Evolutionary conservation across 2,329 filamentous ascomycete species (phyloP), one percentile per base, ranked within the genome.

Genomic region (Lachnellula suecica): DNA sequence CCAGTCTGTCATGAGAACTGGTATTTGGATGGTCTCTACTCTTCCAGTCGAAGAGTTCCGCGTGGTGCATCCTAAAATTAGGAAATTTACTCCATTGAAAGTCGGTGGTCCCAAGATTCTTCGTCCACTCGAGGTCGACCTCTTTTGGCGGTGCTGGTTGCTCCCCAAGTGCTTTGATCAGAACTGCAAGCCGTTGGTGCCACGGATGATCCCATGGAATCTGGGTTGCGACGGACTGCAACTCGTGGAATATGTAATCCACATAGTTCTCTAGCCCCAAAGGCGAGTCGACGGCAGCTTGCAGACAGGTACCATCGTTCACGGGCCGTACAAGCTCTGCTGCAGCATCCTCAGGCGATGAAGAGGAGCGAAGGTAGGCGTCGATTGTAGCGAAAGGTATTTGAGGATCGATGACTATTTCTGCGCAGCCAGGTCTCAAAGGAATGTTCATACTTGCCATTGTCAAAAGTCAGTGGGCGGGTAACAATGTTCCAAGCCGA

Each of bases 71-170:
- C 17, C 29, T 11, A 19, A 47, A 38, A 5, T 4, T 24, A 38
- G 44, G 44, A 19, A 47, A 38, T 9, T 17, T 10, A 19, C 29
- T 24, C 44, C 44, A 47, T 10, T 24, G 17, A 31, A 47, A 37
- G 3, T 24, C 31, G 13, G 11, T 8, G 24, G 4, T 19, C 15
- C 4, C 11, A 9, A 23, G 7, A 24, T 8, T n/a, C 23, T 35
- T 19, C 17, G 20, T 5, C 8, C 17, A 47, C 13, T 8, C 13
- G 27, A 31, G 8, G 27, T 9, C 8, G 15, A 47, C 44, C 25
- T 20, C 44, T 22, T 38, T 38, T n/a, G 44, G 44, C 23, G 44
- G 44, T 38, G 44, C n/a, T 22, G 44, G n/a, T 20, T 47, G 44
- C 44, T 47, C 23, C 29, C 23, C 34, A 20, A 47, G 44, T n/a